Evolutionary conservation across 495 filamentous ascomycete genomes (phyloP), one percentile per base, ranked within the genome.

Genomic region (Lepidopterella palustris): DNA sequence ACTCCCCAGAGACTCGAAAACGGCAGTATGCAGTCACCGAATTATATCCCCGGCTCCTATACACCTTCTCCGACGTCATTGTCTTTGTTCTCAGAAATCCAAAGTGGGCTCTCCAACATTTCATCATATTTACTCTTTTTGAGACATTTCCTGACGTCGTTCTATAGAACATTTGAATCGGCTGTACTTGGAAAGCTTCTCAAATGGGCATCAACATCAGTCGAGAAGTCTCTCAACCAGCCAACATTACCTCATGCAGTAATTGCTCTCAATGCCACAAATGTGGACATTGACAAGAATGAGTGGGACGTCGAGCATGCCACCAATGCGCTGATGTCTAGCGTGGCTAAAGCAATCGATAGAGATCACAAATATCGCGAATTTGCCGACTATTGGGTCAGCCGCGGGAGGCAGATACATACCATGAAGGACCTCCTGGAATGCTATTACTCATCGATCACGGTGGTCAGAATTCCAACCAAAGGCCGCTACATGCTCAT

Each of bases 181-280:
- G 53, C 47, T 10, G 78, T 78, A 0, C 61, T 78, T 13, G 60
- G 72, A 26, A 75, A 74, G 52, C 67, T 82, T 4, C 67, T 81
- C 18, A 64, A 75, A 23, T 77, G 74, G 73, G 76, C 72, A 6
- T 59, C 67, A 2, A 62, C 69, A 15, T 64, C 71, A 1, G 47
- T 83, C 26, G 78, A 84, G 63, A 79, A 74, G 49, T 82, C 81
- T 1, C 64, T 76, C 35, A 82, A 82, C 54, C 82, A 85, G 54
- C 78, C 80, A 0, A 72, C 70, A 2, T 66, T 82, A 15, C 81
- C 82, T 1, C 81, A 83, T 60, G 75, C 73, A 9, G 74, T 85
- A 32, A 79, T 85, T 35, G 78, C 72, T 0, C 67, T 83, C 3
- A 83, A 83, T n/a, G n/a, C n/a, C n/a, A n/a, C n/a, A n/a, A n/a